Evolutionary conservation across 768 basidiomycete species (phyloP), one percentile per base, ranked within the genome.

Genomic region (Mycena sanguinolenta): DNA sequence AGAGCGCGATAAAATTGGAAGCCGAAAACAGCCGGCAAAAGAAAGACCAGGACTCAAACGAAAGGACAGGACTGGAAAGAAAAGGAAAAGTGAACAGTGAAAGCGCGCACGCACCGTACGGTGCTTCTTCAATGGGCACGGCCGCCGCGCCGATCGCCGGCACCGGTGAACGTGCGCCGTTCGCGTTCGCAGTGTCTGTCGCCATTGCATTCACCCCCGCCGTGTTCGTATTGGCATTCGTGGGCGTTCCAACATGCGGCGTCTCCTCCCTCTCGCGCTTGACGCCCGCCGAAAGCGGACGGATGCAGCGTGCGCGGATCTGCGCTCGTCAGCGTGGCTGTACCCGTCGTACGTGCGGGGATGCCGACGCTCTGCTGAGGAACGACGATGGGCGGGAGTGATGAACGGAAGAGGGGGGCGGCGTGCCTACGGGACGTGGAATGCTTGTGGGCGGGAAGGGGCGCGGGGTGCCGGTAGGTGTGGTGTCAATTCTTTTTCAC

Each of bases 71-170:
- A 36, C 42, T n/a, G n/a, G n/a, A 28, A 38, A 12, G 28, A 12
- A 50, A 14, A 14, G 12, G 60, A n/a, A n/a, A n/a, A n/a, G n/a
- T n/a, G n/a, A n/a, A n/a, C n/a, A n/a, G n/a, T n/a, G 10, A 57
- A 63, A 49, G 44, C 25, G 52, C 49, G 50, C 3, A 84, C 89
- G 75, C 74, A 93, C 92, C 89, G 92, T 84, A 70, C 91, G 86
- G 76, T 89, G 91, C 80, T 92, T 94, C 86, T 94, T 94, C 50
- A 90, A 76, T 25, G 92, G 92, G 72, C 92, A 84, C 32, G 92
- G 91, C 64, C 90, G 90, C 86, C 73, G 86, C 86, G 19, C 88
- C 75, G 19, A 85, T 78, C 38, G 80, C 73, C 50, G 83, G 76
- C 59, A 70, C 58, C 59, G 61, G 70, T 63, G 65, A 66, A 53